phyloP scores from a whole-genome alignment of 306 rosid genomes.

The Lathyrus sativus region DNA sequence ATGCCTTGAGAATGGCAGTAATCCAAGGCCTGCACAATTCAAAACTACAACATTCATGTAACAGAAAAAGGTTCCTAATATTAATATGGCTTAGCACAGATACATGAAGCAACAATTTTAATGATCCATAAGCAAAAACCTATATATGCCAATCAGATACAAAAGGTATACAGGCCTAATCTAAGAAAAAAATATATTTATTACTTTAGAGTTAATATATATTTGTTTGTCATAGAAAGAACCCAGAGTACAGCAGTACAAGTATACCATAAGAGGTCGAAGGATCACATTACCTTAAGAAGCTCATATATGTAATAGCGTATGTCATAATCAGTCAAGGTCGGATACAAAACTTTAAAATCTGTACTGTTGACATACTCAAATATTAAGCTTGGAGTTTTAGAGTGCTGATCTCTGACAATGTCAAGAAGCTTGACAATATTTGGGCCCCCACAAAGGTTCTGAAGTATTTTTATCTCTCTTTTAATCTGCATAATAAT shows the following conservation, averaged over 20 bases:
- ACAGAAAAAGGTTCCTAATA: constrained; percentile 27
- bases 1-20: constrained; percentile 94
- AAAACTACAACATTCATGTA: constrained; percentile 30
- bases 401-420: constrained; percentile 89
- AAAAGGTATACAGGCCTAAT: constrained; percentile 23
- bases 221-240: background rate
- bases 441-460: constrained; percentile 95
- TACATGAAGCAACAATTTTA: background rate
- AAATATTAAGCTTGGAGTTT: constrained; percentile 87
- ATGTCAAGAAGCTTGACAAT: constrained; percentile 84
- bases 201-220: constrained; percentile 18
- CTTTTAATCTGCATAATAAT: constrained; percentile 73
- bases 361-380: constrained; percentile 93
- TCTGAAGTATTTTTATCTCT: constrained; percentile 92
- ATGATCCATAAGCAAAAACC: constrained; percentile 30
- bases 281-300: constrained; percentile 65
- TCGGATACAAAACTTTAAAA: constrained; percentile 86
- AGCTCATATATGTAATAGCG: constrained; percentile 93
- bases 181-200: constrained; percentile 24
- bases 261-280: constrained; percentile 29
- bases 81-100: constrained; percentile 4
- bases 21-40: constrained; percentile 72
- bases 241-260: constrained; percentile 25
- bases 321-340: constrained; percentile 85
- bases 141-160: constrained; percentile 12